phyloP scores from a whole-genome alignment of 2,329 filamentous ascomycete species.

The Ophiobolus disseminans region DNA sequence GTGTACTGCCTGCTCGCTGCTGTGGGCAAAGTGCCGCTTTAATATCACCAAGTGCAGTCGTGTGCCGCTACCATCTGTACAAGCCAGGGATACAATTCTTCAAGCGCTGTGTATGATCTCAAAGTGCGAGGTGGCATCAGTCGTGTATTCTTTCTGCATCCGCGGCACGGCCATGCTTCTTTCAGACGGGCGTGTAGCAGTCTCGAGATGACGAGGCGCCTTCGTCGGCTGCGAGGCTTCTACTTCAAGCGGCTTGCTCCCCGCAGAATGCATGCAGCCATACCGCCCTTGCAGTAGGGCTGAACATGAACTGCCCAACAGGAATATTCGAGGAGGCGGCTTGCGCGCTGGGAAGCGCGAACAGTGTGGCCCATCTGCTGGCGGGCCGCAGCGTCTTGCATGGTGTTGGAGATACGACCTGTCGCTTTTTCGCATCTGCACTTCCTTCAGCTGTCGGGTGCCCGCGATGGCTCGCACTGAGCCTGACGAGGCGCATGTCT shows the following conservation, averaged over 20 bases:
- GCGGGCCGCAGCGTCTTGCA: slow-evolving; percentile 2
- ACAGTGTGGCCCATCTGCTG: too few relatives aligned
- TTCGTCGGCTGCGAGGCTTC: slow-evolving; percentile 31
- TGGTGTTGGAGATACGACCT: slow-evolving; percentile 24
- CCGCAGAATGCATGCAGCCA: slow-evolving; percentile 29
- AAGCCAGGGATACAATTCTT: slow-evolving; percentile 33
- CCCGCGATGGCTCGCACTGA: slow-evolving; percentile 17
- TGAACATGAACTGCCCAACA: too few relatives aligned
- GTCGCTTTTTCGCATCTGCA: slow-evolving; percentile 36
- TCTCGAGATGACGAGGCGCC: slow-evolving; percentile 33
- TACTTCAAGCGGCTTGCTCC: slow-evolving; percentile 27
- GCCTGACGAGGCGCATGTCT: slow-evolving; percentile 24
- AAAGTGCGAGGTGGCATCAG: slow-evolving; percentile 39
- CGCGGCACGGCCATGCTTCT: slow-evolving; percentile 36
- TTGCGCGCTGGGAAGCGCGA: too few relatives aligned
- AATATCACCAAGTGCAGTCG: slow-evolving; percentile 32
- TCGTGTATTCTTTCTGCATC: slow-evolving; percentile 39
- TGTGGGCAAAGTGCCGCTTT: slow-evolving; percentile 38
- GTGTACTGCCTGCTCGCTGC: slow-evolving; percentile 28
- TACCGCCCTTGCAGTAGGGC: slow-evolving; percentile 47
- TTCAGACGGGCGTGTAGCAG: slow-evolving; percentile 38
- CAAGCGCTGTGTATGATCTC: slow-evolving; percentile 30
- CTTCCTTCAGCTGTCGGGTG: slow-evolving; percentile 12
- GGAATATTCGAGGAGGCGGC: slow-evolving; percentile 3
- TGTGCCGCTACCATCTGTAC: slow-evolving; percentile 29